Evolutionary conservation across 306 rosid genomes (phyloP), one percentile per base, ranked within the genome.

Genomic region (Cucurbita argyrosperma): DNA sequence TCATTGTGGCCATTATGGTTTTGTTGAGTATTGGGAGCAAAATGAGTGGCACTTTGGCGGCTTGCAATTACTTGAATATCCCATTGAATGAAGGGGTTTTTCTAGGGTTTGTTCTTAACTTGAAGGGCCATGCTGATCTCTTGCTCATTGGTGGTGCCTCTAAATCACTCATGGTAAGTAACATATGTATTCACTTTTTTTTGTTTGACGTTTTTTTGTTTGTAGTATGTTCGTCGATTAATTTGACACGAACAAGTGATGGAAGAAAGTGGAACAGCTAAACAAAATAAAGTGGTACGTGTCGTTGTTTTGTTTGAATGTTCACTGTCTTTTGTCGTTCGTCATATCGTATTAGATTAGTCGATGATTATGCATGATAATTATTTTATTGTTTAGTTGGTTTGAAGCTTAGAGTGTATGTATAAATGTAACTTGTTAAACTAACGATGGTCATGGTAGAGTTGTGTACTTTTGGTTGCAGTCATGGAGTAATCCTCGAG

Each of bases 61-160:
- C 77, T 65, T 89, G 92, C 18, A 82, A 76, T 30, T 89, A 73
- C 82, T 84, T 94, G 79, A 74, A 82, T 12, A 89, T 90, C 49
- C 96, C 98, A 13, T 43, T 80, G 7, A 84, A 84, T 65, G 90
- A 94, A 76, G 96, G 89, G 1, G 81, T 90, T 67, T 87, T 94
- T 46, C 82, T 94, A 45, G 92, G 96, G 42, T 90, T 94, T 78
- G 69, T 85, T 12, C 77, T 94, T 81, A 94, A 89, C 81, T 80
- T 92, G 56, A 90, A 89, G 78, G 98, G 97, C 5, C 89, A 94
- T 84, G 96, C 95, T n/a, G 98, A 94, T 83, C 82, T 94, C 38
- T 61, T 94, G 12, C 87, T 94, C 80, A 65, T 94, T 3, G 97
- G 97, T 57, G 79, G 83, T 11, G 76, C 96, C 40, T 83, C 95